Base-by-base conservation (phyloP, 2,329 filamentous ascomycete genomes). In the Neonectria faginata region DNA sequence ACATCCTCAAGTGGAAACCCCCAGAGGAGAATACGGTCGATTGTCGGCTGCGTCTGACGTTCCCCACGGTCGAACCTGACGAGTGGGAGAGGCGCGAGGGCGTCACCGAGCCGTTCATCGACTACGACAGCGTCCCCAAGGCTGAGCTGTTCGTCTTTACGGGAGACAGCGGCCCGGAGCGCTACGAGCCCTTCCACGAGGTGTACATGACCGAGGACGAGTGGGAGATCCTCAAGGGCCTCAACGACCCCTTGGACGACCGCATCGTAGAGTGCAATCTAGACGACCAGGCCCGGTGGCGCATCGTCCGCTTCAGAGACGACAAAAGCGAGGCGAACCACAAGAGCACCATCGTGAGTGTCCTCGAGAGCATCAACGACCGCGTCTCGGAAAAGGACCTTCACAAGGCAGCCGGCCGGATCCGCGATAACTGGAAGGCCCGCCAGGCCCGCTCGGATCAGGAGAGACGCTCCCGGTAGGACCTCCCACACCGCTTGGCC, bases 1-100 rank as follows among this genome's bases (percentile, higher is more conserved):
- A 97, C 77, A 99, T 97, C 67, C 84, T 99, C 42, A 99, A 99
- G 79, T 99, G 96, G 96, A 99, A 99, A 80, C 94, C 95, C 0
- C 93, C 93, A 4, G 86, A 92, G 69, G 96, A 99, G 78, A 99
- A 99, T 81, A 97, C 94, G 0, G 89, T 99, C 71, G 96, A 99
- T 78, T 97, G 97, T 78, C 88, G 91, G 45, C 85, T 98, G 72
- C 88, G 87, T 56, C 85, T 99, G 47, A 84, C 86, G 12, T 98
- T 97, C 74, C 91, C 92, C 0, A 75, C 84, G 0, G 83, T 91
- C n/a, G 86, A 92, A 64, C 91, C 91, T 1, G 87, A 91, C 73
- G 86, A 88, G 14, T 80, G 84, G 16, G 91, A 96, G 71, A 86
- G 88, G 50, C 87, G 88, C 36, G 90, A 92, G 18, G 90, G 89